Base-by-base conservation (phyloP, 2,329 filamentous ascomycete genomes). In the Leptosphaerulina australis region DNA sequence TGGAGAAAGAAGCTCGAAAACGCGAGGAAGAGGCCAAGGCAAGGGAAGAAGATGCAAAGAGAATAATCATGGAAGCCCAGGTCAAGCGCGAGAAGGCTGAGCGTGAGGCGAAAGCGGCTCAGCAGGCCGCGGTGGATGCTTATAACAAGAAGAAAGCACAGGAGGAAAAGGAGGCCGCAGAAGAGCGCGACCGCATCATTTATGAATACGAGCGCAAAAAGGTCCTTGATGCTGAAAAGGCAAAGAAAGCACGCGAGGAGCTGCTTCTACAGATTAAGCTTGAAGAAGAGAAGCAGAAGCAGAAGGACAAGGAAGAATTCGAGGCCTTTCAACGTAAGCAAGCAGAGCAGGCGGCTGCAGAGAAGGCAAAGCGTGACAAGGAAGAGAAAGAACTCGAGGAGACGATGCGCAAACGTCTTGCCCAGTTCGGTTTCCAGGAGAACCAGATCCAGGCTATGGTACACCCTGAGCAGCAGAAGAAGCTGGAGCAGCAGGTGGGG, bases 391-490 rank as follows among this genome's bases (percentile, higher is more conserved):
- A 73, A 46, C 60, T 79, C n/a, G 76, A 79, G 38, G 68, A 71
- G 12, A 66, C 70, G 26, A 78, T 80, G 76, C 72, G 73, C 48
- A 73, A 75, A 50, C 69, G 74, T 4, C 68, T 80, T 3, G 63
- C 70, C 20, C 70, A 75, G 44, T 71, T 75, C 12, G 77, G 77
- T 36, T 79, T 77, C 57, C 72, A 77, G 31, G 72, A 77, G 40
- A 73, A 76, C 50, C 75, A 77, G 51, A 79, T 80, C 53, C 74
- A 79, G 34, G 72, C 72, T 26, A 75, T 79, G 58, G 69, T 79
- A 36, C 73, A 77, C 48, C 75, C 77, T 11, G 75, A 79, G 57
- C 77, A 77, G 58, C 68, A 67, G 25, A 69, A 71, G 52, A 44
- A 45, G 35, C 37, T 49, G 15, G 44, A 76, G 26, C 56, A 74